These are phyloP conservation scores for Candida fluviatilis DNA, from an alignment of 805 yeast species.

Conservation along the genomic window DNA sequence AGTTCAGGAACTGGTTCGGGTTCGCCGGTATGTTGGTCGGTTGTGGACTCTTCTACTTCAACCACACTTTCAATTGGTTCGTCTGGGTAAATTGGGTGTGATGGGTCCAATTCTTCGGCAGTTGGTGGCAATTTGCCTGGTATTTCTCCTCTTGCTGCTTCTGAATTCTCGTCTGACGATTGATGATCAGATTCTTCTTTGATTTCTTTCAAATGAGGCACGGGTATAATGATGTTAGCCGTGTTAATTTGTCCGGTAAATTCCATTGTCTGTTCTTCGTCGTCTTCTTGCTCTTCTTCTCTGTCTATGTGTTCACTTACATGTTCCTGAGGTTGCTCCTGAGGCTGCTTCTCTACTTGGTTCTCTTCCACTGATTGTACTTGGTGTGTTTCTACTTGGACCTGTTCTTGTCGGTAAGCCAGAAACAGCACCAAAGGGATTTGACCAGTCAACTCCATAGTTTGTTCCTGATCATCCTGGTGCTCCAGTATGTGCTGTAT, in stretches of 20 bases:
- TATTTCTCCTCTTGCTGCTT: background rate
- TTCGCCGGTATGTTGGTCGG: background rate
- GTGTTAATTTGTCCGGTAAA: conserved; percentile 17
- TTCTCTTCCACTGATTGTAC: too few relatives aligned
- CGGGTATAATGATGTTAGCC: background rate
- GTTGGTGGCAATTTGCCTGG: too few relatives aligned
- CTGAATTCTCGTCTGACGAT: background rate
- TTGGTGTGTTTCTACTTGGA: too few relatives aligned
- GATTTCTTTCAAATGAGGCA: background rate
- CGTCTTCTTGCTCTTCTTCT: conserved; percentile 5
- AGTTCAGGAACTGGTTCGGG: background rate
- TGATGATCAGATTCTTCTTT: conserved; percentile 8
- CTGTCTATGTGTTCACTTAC: background rate
- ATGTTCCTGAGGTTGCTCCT: background rate
- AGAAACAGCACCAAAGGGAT: too few relatives aligned
- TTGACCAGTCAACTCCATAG: conserved; percentile 4
- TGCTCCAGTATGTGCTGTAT: background rate
- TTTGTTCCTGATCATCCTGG: conserved; percentile 2
- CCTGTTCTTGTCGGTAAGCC: too few relatives aligned
- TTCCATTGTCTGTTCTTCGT: conserved; percentile 28
- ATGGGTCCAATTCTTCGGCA: too few relatives aligned
- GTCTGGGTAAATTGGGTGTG: too few relatives aligned
- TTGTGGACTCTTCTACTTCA: too few relatives aligned
- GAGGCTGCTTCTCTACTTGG: background rate
- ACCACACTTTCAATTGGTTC: too few relatives aligned